Evolutionary conservation across 345 rosid species (phyloP), one percentile per base, ranked within the genome.

Genomic region (Pelargonium nanum): DNA sequence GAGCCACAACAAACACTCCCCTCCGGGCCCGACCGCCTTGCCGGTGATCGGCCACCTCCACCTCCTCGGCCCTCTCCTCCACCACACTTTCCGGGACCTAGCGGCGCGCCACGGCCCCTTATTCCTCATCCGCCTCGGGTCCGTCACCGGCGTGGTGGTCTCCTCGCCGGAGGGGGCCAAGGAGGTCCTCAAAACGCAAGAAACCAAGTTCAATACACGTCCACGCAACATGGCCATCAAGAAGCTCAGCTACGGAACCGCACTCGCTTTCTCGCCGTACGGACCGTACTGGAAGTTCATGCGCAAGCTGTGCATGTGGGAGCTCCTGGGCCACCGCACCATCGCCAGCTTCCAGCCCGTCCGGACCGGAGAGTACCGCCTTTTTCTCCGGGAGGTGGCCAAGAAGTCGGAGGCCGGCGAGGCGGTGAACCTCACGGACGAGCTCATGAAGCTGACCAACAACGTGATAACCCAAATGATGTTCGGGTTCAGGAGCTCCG

Each of bases 21-120:
- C 85, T 4, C 82, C 82, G 3, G 22, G 72, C 58, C 81, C 82
- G 0, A n/a, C 19, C 19, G 66, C 75, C 19, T 34, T 81, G 4
- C 85, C 83, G 2, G 24, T 81, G 19, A 53, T 78, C 19, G 85
- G 82, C 44, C 81, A 81, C 63, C 71, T 81, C 65, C 82, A 80
- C 65, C 85, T 70, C 28, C 70, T 77, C 9, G 57, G 74, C 19
- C 82, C 78, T 17, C 48, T 61, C 26, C 64, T 77, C 25, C 78
- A 81, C 65, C 75, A 59, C 4, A 59, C 80, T 5, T 73, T 81
- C 26, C 61, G 55, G 5, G 40, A 67, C 24, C 57, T 81, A 0
- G 61, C 70, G 0, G 54, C 74, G 6, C 24, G 22, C 8, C 60
- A 68, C 10, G 80, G 80, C 34, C 83, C 83, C 7, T 26, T 81